These are phyloP conservation scores for Grosmannia serpens DNA, from an alignment of 2,329 filamentous ascomycete genomes.

Conservation along the genomic window DNA sequence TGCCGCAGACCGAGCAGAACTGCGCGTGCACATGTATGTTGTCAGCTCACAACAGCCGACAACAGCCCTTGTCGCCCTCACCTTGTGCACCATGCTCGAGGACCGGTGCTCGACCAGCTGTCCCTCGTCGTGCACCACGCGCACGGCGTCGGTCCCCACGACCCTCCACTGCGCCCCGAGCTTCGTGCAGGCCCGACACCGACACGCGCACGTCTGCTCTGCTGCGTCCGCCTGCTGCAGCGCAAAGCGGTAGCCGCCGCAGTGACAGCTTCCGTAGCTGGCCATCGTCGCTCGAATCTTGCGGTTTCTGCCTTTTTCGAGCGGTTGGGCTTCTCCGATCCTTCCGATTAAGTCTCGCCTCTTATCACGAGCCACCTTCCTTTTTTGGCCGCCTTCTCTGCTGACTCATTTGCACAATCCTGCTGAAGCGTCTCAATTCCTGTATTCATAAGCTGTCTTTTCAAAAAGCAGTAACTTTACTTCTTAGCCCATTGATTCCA, in stretches of 20 bases:
- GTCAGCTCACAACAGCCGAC: background rate
- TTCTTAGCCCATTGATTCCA: too few relatives aligned
- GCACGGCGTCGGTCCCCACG: background rate
- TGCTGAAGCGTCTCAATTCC: too few relatives aligned
- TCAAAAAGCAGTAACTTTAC: too few relatives aligned
- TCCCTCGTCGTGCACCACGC: background rate
- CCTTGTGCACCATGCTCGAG: background rate
- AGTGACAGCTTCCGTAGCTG: constrained; percentile 8
- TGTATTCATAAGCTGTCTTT: too few relatives aligned
- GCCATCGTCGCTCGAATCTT: background rate
- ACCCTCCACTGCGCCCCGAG: constrained; percentile 4
- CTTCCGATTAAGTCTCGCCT: background rate
- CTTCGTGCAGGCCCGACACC: constrained; percentile 3
- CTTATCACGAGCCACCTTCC: background rate
- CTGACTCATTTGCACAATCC: too few relatives aligned
- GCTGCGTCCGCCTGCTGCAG: background rate
- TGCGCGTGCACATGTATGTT: background rate
- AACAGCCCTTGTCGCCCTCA: background rate
- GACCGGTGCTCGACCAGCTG: background rate
- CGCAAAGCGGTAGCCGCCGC: constrained; percentile 7
- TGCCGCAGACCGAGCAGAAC: constrained; percentile 8
- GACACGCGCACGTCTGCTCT: background rate
- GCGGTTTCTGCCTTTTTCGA: background rate
- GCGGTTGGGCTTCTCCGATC: background rate
- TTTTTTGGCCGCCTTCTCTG: background rate